Evolutionary conservation across 2,329 filamentous ascomycete species (phyloP), one percentile per base, ranked within the genome.

Genomic region (Podosphaera fusca): DNA sequence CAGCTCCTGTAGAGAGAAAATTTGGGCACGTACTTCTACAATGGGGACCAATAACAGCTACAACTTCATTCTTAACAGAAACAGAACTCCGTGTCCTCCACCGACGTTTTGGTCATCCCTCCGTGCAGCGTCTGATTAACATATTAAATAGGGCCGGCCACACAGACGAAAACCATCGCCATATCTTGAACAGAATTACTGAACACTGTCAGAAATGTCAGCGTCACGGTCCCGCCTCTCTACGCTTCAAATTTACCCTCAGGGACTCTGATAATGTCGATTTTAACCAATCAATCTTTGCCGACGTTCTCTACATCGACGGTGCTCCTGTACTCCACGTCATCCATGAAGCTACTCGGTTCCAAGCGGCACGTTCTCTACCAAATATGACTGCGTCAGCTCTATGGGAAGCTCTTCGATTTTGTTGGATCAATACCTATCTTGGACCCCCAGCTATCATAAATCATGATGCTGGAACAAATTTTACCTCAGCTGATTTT

Each of bases 251-350:
- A 35, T 51, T 56, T n/a, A 52, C 42, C 36, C 46, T 56, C 35
- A n/a, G 46, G 14, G 50, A 52, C 50, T 38, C 35, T 38, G 34
- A 55, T 52, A 46, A 49, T 47, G 40, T 47, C 2, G 7, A 56
- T 2, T 58, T 58, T 36, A 58, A 58, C 31, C 45, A 56, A 10
- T 40, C 57, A 21, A 34, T 59, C 4, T 36, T 59, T n/a, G 51
- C 56, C 12, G 40, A 59, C 49, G 40, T 57, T 10, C 21, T 50
- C 29, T 58, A 55, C 50, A 55, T 58, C 34, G 49, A 50, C 7
- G 34, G 45, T n/a, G 36, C 50, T 9, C 46, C 42, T 9, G 33
- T 58, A 9, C n/a, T 58, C 12, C 34, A 58, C 35, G 31, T 56
- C 21, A 34, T 58, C 14, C 4, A 58, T 40, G 53, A 55, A 50